Conservation (phyloP, 768 basidiomycete genomes). For the Tulasnella sp. region DNA sequence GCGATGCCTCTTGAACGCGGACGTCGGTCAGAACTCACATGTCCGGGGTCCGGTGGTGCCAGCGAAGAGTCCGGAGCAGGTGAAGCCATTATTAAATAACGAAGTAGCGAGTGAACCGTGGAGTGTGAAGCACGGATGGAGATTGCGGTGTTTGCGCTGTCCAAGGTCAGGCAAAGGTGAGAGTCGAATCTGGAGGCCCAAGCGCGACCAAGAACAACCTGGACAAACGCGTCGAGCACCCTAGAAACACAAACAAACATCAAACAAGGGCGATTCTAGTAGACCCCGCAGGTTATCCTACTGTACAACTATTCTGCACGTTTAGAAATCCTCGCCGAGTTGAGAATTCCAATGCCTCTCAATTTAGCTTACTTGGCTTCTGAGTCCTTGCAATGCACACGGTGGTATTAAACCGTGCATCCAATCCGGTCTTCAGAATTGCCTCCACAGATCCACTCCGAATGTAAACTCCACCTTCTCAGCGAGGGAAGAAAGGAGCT, state of each 20-base stretch:
- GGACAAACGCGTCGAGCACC: background rate
- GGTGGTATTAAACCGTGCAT: too few relatives aligned
- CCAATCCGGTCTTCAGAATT: background rate
- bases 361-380: too few relatives aligned
- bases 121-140: background rate
- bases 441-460: background rate
- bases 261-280: background rate
- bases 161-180: background rate
- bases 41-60: background rate
- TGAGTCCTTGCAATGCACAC: too few relatives aligned
- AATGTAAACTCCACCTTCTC: background rate
- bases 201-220: background rate
- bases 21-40: slow-evolving; percentile 9
- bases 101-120: background rate
- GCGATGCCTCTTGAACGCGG: background rate
- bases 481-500: background rate
- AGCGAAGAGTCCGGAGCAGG: background rate
- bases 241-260: background rate
- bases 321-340: too few relatives aligned
- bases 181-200: background rate
- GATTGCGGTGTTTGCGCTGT: background rate
- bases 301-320: too few relatives aligned
- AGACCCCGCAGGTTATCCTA: background rate
- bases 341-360: too few relatives aligned
- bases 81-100: background rate